A percentile compares a stretch with the other conserved stretches of the same genome.
phyloP scores from a whole-genome alignment of 1,284 basidiomycete species.

The Amylostereum areolatum region DNA sequence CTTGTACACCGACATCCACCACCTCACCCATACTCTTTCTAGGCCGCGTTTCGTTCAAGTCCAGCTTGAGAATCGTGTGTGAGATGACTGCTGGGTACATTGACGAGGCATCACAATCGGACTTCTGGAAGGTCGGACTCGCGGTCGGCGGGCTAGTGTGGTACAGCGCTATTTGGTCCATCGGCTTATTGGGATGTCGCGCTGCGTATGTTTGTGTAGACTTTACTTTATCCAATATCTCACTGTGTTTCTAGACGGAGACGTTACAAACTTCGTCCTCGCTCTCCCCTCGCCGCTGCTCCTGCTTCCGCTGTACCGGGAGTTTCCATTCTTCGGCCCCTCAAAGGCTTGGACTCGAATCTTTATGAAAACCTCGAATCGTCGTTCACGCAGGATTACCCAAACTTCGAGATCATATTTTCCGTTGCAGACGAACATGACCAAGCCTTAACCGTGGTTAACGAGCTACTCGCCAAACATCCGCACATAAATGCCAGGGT shows the following conservation, averaged over 20 bases:
- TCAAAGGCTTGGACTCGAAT: constrained; percentile 90
- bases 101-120: too few species aligned
- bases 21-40: too few species aligned
- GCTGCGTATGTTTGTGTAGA: constrained; percentile 59
- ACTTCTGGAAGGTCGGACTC: constrained; percentile 9
- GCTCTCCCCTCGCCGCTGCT: constrained; percentile 56
- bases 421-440: constrained; percentile 81
- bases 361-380: constrained; percentile 92
- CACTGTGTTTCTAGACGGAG: constrained; percentile 45
- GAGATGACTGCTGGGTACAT: too few species aligned
- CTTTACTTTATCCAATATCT: constrained; percentile 5
- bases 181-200: constrained; percentile 73
- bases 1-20: too few species aligned
- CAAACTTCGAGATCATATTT: constrained; percentile 83
- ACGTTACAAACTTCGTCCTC: constrained; percentile 62
- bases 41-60: too few species aligned
- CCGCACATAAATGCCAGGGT: constrained; percentile 66
- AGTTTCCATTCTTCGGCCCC: constrained; percentile 85
- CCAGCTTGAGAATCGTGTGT: too few species aligned
- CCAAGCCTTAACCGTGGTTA: constrained; percentile 75
- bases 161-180: constrained; percentile 69
- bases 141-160: constrained; percentile 55
- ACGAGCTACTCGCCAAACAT: constrained; percentile 71
- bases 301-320: constrained; percentile 60
- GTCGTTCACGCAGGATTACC: constrained; percentile 84